Evolutionary conservation across 2,329 filamentous ascomycete species (phyloP).

Genomic region (Sclerotinia glacialis): DNA sequence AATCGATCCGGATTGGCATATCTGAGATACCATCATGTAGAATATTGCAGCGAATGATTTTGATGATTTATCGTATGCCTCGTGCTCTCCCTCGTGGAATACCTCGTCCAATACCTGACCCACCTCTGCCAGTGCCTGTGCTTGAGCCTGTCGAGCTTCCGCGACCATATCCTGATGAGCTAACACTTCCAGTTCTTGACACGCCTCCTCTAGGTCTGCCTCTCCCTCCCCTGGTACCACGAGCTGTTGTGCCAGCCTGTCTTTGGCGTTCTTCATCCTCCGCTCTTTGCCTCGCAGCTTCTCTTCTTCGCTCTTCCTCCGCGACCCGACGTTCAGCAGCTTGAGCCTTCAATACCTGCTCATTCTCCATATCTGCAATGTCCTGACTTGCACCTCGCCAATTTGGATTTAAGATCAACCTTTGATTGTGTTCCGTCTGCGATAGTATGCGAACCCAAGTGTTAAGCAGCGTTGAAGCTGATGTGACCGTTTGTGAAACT

Average conservation of each 20-base stretch:
- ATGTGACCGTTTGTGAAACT: slow-evolving; percentile 79
- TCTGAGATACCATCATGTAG: slow-evolving; percentile 24
- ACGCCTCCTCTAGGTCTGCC: slow-evolving; percentile 34
- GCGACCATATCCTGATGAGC: slow-evolving; percentile 27
- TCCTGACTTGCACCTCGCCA: slow-evolving; percentile 92
- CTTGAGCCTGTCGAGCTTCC: slow-evolving; percentile 6
- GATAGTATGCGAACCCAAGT: slow-evolving; percentile 96
- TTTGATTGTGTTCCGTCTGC: slow-evolving; percentile 96
- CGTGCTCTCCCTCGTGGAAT: slow-evolving; percentile 55
- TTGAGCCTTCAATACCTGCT: slow-evolving; percentile 69
- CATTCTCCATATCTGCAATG: slow-evolving; percentile 79
- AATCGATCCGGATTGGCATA: slow-evolving; percentile 13
- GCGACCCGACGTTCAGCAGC: slow-evolving; percentile 72
- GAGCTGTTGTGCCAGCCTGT: slow-evolving; percentile 43
- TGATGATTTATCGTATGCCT: slow-evolving; percentile 42
- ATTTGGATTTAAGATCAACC: slow-evolving; percentile 78
- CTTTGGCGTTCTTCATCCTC: slow-evolving; percentile 56
- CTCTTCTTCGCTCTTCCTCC: slow-evolving; percentile 75
- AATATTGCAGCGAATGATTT: slow-evolving; percentile 23
- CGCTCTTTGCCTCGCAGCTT: slow-evolving; percentile 62
- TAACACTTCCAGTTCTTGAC: slow-evolving; percentile 32
- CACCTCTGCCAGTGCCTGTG: slow-evolving; percentile 38
- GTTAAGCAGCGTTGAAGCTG: slow-evolving; percentile 84
- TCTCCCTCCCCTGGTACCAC: slow-evolving; percentile 38
- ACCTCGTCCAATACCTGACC: slow-evolving; percentile 47